phyloP scores from a whole-genome alignment of 805 yeast genomes.

The Kodamaea neixiangensis region DNA sequence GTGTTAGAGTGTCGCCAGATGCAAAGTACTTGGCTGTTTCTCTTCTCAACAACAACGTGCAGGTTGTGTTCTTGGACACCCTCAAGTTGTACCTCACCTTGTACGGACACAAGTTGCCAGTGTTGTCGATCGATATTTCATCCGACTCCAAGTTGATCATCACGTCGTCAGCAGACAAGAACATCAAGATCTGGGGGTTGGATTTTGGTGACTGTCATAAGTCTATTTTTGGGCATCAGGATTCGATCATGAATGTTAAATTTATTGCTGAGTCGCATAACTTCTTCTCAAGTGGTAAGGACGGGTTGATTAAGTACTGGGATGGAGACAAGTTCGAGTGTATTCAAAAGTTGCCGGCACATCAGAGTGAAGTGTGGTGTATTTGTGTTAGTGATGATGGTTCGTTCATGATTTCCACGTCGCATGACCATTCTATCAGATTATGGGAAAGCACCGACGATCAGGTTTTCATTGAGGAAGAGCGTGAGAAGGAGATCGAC shows the following conservation, averaged over 20 bases:
- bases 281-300: constrained; percentile 89
- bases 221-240: constrained; percentile 96
- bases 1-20: constrained; percentile 81
- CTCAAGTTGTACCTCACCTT: constrained; percentile 84
- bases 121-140: constrained; percentile 87
- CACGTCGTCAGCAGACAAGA: constrained; percentile 96
- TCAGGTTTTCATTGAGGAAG: constrained; percentile 96
- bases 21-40: constrained; percentile 77
- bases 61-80: constrained; percentile 85
- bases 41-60: constrained; percentile 90
- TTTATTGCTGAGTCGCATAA: constrained; percentile 86
- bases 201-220: constrained; percentile 99
- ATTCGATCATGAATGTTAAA: constrained; percentile 84
- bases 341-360: constrained; percentile 79
- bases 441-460: constrained; percentile 94
- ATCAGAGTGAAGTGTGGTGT: constrained; percentile 94
- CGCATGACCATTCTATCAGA: constrained; percentile 92
- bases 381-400: constrained; percentile 77
- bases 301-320: constrained; percentile 91
- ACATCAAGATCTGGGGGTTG: constrained; percentile 96
- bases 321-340: constrained; percentile 97
- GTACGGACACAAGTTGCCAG: constrained; percentile 97
- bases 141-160: constrained; percentile 83
- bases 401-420: constrained; percentile 69
- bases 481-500: constrained; percentile 92